Conservation (phyloP, 495 filamentous ascomycete genomes). For the Penicillium simplicissimum region DNA sequence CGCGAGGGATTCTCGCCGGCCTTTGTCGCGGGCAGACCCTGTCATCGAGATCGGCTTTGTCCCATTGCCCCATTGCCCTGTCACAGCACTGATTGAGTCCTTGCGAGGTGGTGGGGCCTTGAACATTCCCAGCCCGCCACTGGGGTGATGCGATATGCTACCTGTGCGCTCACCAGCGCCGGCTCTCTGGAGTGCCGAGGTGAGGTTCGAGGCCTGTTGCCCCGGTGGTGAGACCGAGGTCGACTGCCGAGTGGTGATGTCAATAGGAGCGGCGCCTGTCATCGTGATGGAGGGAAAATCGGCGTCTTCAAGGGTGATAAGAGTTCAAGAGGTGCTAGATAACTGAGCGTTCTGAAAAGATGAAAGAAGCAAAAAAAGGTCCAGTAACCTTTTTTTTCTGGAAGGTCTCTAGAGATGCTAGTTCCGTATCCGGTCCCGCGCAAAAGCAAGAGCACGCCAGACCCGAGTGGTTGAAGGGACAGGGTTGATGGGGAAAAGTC, state of each 20-base stretch:
- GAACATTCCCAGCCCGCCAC: constrained; percentile 58
- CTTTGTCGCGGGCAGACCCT: constrained; percentile 70
- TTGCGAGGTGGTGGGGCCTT: constrained; percentile 57
- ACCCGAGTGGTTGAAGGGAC: constrained; percentile 46
- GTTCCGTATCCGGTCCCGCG: constrained; percentile 46
- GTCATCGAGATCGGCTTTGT: constrained; percentile 85
- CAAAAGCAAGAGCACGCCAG: constrained; percentile 38
- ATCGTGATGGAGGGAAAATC: constrained; percentile 38
- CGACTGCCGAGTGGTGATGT: constrained; percentile 62
- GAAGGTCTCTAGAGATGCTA: constrained; percentile 18
- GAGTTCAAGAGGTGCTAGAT: neutral
- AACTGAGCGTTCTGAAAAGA: neutral
- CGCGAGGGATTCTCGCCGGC: constrained; percentile 79
- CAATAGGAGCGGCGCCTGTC: constrained; percentile 60
- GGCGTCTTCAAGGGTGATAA: constrained; percentile 5
- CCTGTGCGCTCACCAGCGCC: constrained; percentile 43
- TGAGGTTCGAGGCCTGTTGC: constrained; percentile 62
- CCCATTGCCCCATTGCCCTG: constrained; percentile 64
- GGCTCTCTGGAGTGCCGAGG: constrained; percentile 57
- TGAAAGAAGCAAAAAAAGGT: constrained; percentile 28
- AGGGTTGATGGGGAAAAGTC: constrained; percentile 34
- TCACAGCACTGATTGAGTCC: constrained; percentile 67
- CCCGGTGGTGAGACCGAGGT: constrained; percentile 62
- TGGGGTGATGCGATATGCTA: constrained; percentile 44
- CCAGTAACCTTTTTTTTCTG: constrained; percentile 29